A percentile compares a stretch with the other conserved stretches of the same genome.
Evolutionary conservation across 2,329 filamentous ascomycete species (phyloP).

Genomic region (Aspergillus spinulosporus): DNA sequence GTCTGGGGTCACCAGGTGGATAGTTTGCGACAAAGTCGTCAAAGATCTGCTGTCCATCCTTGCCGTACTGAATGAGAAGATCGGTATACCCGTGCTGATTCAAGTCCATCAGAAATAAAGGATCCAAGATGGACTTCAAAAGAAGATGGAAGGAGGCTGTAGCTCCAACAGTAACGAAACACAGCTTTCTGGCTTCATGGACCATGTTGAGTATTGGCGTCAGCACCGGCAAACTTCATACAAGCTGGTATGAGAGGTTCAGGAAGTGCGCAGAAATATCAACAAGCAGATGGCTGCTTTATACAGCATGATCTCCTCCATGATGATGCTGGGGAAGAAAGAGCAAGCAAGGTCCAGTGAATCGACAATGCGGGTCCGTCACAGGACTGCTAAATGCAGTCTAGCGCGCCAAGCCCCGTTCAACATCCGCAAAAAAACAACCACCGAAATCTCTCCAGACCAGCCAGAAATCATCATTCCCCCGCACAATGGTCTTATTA

Average conservation of each 20-base stretch:
- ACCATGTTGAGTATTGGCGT: not conserved
- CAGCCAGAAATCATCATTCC: constrained; percentile 18
- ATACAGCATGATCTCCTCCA: not conserved
- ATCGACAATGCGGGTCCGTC: not conserved
- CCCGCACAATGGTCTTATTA: constrained; percentile 41
- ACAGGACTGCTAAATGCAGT: constrained; percentile 15
- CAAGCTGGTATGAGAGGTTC: not conserved
- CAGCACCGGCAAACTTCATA: not conserved
- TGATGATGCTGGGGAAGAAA: not conserved
- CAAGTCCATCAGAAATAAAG: constrained; percentile 64
- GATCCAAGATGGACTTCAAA: constrained; percentile 63
- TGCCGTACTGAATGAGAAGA: constrained; percentile 80
- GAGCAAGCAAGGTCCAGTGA: not conserved
- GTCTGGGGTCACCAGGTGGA: constrained; percentile 24
- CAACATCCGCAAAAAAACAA: constrained; percentile 25
- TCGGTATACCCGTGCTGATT: constrained; percentile 63
- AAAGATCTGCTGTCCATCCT: constrained; percentile 60
- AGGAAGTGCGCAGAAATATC: not conserved
- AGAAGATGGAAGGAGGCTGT: constrained; percentile 80
- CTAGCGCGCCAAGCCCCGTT: constrained; percentile 27
- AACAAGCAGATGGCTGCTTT: not conserved
- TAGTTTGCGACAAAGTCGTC: constrained; percentile 36
- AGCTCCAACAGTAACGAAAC: constrained; percentile 89
- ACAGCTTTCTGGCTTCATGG: constrained; percentile 46
- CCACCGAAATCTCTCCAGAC: constrained; percentile 25